phyloP scores from a whole-genome alignment of 306 rosid species.

The Cucurbita maxima region DNA sequence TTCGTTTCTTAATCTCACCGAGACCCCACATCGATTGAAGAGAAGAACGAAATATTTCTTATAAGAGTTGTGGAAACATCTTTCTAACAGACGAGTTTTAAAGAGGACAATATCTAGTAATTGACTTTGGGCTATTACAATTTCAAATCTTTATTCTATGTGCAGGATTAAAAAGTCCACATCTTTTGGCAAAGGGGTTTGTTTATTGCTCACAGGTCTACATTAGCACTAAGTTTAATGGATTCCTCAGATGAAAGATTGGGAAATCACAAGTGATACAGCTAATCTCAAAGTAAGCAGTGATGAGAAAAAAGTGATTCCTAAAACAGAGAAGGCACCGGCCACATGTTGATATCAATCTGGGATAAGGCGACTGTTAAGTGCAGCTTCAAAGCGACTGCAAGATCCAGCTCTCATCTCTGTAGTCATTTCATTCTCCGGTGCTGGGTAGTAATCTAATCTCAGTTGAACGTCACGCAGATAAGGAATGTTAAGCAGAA shows the following conservation, averaged over 20 bases:
- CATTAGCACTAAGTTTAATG: neutral
- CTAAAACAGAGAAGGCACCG: neutral
- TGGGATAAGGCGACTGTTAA: constrained; percentile 38
- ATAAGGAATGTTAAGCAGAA: constrained; percentile 38
- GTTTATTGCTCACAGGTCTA: neutral
- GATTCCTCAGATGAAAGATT: neutral
- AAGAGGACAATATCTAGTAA: too few relatives aligned
- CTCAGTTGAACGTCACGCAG: constrained; percentile 71
- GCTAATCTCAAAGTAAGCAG: constrained; percentile 1
- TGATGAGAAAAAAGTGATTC: neutral
- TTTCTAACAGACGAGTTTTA: too few relatives aligned
- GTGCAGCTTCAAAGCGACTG: constrained; percentile 78
- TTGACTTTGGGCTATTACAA: too few relatives aligned
- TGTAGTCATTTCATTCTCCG: constrained; percentile 76
- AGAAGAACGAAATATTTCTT: too few relatives aligned
- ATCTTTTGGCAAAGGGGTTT: neutral
- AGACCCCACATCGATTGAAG: too few relatives aligned
- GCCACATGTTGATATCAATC: constrained; percentile 23
- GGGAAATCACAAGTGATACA: neutral
- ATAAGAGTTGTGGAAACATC: too few relatives aligned
- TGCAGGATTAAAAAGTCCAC: neutral
- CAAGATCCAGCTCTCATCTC: constrained; percentile 86
- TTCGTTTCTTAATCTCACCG: neutral
- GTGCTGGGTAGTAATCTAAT: constrained; percentile 78
- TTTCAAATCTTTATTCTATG: neutral